phyloP scores from a whole-genome alignment of 371 early-diverging fungal genomes.

The Phascolomyces articulosus region DNA sequence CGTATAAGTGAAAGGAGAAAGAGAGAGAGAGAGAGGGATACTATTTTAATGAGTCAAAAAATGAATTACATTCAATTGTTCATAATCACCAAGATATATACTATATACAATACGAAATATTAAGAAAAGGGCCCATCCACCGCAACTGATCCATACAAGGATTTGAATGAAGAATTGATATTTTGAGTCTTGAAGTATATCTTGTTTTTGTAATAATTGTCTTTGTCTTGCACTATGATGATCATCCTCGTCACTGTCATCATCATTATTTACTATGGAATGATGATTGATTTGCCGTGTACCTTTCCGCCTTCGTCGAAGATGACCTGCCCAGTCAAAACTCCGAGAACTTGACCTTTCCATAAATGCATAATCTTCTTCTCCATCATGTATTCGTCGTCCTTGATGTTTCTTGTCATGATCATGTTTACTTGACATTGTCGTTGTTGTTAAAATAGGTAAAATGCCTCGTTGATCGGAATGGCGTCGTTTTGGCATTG shows the following conservation, averaged over 20 bases:
- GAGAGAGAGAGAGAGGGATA: too few species aligned
- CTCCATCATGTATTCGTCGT: not conserved
- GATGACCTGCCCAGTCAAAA: not conserved
- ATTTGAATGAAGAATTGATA: not conserved
- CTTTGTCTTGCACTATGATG: not conserved
- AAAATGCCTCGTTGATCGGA: not conserved
- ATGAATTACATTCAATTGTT: slow-evolving; percentile 8
- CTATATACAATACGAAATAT: slow-evolving; percentile 3
- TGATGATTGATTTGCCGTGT: not conserved
- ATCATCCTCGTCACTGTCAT: not conserved
- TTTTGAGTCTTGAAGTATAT: not conserved
- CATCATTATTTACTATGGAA: too few species aligned
- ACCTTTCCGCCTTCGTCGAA: not conserved
- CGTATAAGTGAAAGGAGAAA: too few species aligned
- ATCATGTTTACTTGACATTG: not conserved
- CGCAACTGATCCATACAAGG: slow-evolving; percentile 10
- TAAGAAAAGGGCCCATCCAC: slow-evolving; percentile 9
- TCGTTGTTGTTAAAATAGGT: not conserved
- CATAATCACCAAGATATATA: slow-evolving; percentile 6
- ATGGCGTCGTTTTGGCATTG: not conserved
- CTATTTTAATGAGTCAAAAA: slow-evolving; percentile 6
- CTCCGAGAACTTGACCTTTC: slow-evolving; percentile 6
- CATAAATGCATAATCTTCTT: not conserved
- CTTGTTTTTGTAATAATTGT: not conserved
- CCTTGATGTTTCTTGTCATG: not conserved